Percentiles rank a stretch among this genome's conserved stretches.
These are phyloP conservation scores for Leavenworthia alabamica DNA, from an alignment of 345 rosid species.

Conservation along the genomic window DNA sequence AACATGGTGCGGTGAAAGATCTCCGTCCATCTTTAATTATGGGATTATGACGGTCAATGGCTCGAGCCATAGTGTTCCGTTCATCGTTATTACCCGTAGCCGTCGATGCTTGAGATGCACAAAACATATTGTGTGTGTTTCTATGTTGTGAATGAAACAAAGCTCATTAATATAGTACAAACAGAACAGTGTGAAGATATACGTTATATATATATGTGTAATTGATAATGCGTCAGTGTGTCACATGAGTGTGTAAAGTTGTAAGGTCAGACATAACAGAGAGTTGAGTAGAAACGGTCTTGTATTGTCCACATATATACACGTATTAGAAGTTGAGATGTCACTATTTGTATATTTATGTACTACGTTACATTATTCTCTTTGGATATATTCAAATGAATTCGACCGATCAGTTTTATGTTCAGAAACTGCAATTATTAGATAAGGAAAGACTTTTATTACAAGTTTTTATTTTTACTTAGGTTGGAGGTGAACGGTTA, in stretches of 20 bases:
- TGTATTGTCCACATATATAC: constrained; percentile 27
- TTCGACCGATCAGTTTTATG: constrained; percentile 24
- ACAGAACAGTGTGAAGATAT: neutral
- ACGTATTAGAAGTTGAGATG: constrained; percentile 26
- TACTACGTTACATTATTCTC: constrained; percentile 22
- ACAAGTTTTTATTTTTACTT: constrained; percentile 3
- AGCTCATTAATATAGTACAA: constrained; percentile 5
- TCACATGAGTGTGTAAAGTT: constrained; percentile 29
- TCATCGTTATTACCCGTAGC: constrained; percentile 33
- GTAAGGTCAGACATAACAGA: constrained; percentile 27
- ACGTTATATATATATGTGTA: neutral
- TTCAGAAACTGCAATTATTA: constrained; percentile 4
- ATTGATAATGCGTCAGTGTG: constrained; percentile 27
- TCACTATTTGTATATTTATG: constrained; percentile 27
- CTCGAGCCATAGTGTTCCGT: constrained; percentile 9
- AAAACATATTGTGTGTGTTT: constrained; percentile 39
- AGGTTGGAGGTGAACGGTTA: neutral
- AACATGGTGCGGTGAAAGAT: constrained; percentile 33
- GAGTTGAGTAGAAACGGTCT: constrained; percentile 20
- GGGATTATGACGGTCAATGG: constrained; percentile 71
- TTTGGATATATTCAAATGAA: constrained; percentile 28
- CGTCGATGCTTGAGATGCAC: constrained; percentile 87
- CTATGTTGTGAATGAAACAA: neutral
- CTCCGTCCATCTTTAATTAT: constrained; percentile 63
- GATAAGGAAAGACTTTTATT: constrained; percentile 6